Base-by-base conservation (phyloP, 495 filamentous ascomycete species). In the Podospora appendiculata region DNA sequence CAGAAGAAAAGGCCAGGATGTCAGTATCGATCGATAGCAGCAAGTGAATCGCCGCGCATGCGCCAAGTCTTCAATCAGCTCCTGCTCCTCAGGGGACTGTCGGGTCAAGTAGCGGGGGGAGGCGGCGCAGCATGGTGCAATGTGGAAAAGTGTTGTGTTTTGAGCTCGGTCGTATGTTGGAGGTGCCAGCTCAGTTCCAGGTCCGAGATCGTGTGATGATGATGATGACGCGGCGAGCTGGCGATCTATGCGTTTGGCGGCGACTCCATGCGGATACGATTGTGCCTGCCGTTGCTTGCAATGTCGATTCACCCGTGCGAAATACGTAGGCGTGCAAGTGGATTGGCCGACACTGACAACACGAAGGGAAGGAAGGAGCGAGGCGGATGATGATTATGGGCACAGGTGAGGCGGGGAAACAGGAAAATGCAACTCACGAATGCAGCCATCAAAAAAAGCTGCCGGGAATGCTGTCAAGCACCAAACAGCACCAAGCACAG, bases 391-490 rank as follows among this genome's bases (percentile, higher is more conserved):
- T 43, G 25, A 11, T 8, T 10, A 47, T 41, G 38, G 17, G 12
- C 18, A 56, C 25, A 54, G 32, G 38, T 35, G 45, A 41, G 32
- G n/a, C 32, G 45, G 46, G 48, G 49, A 52, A 34, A 39, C 45
- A 51, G 38, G 43, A 42, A 42, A 51, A 39, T 17, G 38, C 4
- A 45, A 71, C 72, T 72, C 62, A 76, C 72, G 54, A 76, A 67
- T 56, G 72, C 72, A 71, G 72, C 72, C 72, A 76, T 76, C 48
- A 69, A 66, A 49, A 60, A 51, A 43, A 45, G 41, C 41, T 42
- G 41, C 41, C 16, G 41, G 8, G 4, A 8, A 18, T 42, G 41
- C n/a, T 42, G 8, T 25, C 5, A 25, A 25, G 25, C 25, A 25
- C 25, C 25, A 25, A 25, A 5, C 25, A 25, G 25, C 25, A 25